These are phyloP conservation scores for Penicillium manginii DNA, from an alignment of 495 filamentous ascomycete genomes.

Conservation along the genomic window DNA sequence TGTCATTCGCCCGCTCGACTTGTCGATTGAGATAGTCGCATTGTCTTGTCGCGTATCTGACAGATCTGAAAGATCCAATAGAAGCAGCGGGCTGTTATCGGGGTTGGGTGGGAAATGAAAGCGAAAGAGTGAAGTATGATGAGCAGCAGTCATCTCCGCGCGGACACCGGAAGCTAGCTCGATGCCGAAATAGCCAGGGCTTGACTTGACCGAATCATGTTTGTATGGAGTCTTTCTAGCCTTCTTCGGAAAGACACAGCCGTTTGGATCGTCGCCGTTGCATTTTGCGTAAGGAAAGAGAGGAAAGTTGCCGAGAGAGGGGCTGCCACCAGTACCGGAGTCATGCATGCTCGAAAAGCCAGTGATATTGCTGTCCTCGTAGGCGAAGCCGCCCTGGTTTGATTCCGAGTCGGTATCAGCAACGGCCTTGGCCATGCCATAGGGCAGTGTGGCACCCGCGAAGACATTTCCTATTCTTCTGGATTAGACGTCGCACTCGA, in stretches of 20 bases:
- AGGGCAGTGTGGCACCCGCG: slow-evolving; percentile 73
- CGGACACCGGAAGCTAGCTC: slow-evolving; percentile 61
- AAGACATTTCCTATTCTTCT: slow-evolving; percentile 63
- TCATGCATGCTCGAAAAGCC: slow-evolving; percentile 79
- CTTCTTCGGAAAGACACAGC: slow-evolving; percentile 66
- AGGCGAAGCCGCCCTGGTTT: slow-evolving; percentile 76
- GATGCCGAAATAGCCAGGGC: slow-evolving; percentile 72
- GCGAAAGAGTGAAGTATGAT: slow-evolving; percentile 67
- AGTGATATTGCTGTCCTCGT: slow-evolving; percentile 67
- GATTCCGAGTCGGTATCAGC: slow-evolving; percentile 67
- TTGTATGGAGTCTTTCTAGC: slow-evolving; percentile 50
- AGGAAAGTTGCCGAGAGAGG: slow-evolving; percentile 75
- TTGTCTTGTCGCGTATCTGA: slow-evolving; percentile 68
- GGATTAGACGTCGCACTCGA: not conserved
- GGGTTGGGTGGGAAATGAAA: slow-evolving; percentile 60
- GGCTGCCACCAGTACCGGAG: slow-evolving; percentile 72
- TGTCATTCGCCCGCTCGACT: slow-evolving; percentile 65
- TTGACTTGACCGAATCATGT: slow-evolving; percentile 60
- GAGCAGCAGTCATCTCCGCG: slow-evolving; percentile 65
- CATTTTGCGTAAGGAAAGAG: slow-evolving; percentile 72
- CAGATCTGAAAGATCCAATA: slow-evolving; percentile 72
- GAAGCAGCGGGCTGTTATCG: slow-evolving; percentile 57
- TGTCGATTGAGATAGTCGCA: slow-evolving; percentile 61
- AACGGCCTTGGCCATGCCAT: slow-evolving; percentile 78
- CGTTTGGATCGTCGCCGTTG: slow-evolving; percentile 63